Percentiles rank a stretch among this genome's conserved stretches.
Conservation (phyloP, 352 stramenopile genomes). For the Phytophthora rubi region DNA sequence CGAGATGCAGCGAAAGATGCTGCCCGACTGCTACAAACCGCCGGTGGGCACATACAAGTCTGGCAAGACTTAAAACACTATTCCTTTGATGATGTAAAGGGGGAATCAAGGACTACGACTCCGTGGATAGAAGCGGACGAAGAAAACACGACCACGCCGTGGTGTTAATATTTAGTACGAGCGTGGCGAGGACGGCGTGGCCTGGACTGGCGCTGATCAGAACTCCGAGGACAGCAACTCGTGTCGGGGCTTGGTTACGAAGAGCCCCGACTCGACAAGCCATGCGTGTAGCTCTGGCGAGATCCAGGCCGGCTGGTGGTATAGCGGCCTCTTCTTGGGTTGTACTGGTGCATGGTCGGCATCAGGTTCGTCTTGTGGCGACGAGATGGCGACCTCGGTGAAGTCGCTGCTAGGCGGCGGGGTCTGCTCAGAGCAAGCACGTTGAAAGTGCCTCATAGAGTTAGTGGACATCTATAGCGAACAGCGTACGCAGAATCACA, state of each 20-base stretch:
- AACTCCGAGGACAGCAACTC: conserved; percentile 15
- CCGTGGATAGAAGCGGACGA: conserved; percentile 32
- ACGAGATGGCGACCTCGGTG: neutral
- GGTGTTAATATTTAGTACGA: conserved; percentile 44
- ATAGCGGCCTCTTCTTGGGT: conserved; percentile 28
- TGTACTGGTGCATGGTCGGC: conserved; percentile 2
- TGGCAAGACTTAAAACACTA: conserved; percentile 63
- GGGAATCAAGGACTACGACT: conserved; percentile 29
- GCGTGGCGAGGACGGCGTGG: conserved; percentile 1
- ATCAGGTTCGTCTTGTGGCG: conserved; percentile 5
- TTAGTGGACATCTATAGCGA: conserved; percentile 30
- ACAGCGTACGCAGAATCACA: conserved; percentile 8
- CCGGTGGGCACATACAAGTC: conserved; percentile 85
- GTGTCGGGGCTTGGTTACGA: conserved; percentile 41
- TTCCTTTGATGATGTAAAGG: conserved; percentile 8
- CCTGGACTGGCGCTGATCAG: conserved; percentile 11
- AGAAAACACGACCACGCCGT: conserved; percentile 13
- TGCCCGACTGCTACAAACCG: conserved; percentile 88
- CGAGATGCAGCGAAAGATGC: conserved; percentile 86
- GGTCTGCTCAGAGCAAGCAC: conserved; percentile 13
- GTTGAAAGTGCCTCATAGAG: conserved; percentile 30
- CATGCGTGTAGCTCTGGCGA: conserved; percentile 59
- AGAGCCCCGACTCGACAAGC: conserved; percentile 57
- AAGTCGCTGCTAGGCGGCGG: conserved; percentile 4
- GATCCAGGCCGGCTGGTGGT: conserved; percentile 69